phyloP scores from a whole-genome alignment of 2,329 filamentous ascomycete species.

The Pseudonectria buxi region DNA sequence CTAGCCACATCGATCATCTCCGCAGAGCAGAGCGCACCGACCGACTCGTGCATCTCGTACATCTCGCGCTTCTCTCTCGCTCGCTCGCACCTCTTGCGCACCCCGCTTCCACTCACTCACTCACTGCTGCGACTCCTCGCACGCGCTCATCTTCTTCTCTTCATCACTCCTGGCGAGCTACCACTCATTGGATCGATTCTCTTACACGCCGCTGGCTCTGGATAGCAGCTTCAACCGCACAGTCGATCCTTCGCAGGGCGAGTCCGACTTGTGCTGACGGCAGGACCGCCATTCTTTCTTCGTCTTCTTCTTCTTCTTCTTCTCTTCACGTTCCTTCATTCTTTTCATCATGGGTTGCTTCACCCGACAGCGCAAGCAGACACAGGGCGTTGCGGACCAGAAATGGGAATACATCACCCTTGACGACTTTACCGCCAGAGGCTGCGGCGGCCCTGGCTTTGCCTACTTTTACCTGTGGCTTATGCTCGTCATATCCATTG shows the following conservation, averaged over 20 bases:
- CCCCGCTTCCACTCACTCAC: background rate
- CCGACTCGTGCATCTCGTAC: slow-evolving; percentile 1
- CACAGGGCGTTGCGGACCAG: slow-evolving; percentile 70
- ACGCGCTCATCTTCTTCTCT: slow-evolving; percentile 7
- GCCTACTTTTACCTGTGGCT: slow-evolving; percentile 84
- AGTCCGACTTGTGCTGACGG: slow-evolving; percentile 39
- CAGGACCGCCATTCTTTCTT: slow-evolving; percentile 27
- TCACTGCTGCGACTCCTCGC: slow-evolving; percentile 6
- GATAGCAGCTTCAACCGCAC: slow-evolving; percentile 19
- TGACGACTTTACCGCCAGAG: slow-evolving; percentile 75
- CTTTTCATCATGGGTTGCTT: slow-evolving; percentile 56
- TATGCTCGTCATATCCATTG: slow-evolving; percentile 68
- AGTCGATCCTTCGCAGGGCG: slow-evolving; percentile 45
- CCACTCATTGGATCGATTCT: background rate
- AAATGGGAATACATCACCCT: slow-evolving; percentile 86
- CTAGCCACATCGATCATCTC: slow-evolving; percentile 4
- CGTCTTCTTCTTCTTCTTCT: slow-evolving; percentile 7
- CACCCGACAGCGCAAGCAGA: slow-evolving; percentile 53
- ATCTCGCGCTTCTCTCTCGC: too few relatives aligned
- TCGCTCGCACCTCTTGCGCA: background rate
- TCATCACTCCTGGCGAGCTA: slow-evolving; percentile 3
- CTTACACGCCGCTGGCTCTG: slow-evolving; percentile 10
- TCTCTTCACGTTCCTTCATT: slow-evolving; percentile 3
- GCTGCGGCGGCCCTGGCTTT: slow-evolving; percentile 67
- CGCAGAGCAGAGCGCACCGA: slow-evolving; percentile 5